Evolutionary conservation across 768 basidiomycete species (phyloP).

Genomic region (Leccinum longicurvipes): DNA sequence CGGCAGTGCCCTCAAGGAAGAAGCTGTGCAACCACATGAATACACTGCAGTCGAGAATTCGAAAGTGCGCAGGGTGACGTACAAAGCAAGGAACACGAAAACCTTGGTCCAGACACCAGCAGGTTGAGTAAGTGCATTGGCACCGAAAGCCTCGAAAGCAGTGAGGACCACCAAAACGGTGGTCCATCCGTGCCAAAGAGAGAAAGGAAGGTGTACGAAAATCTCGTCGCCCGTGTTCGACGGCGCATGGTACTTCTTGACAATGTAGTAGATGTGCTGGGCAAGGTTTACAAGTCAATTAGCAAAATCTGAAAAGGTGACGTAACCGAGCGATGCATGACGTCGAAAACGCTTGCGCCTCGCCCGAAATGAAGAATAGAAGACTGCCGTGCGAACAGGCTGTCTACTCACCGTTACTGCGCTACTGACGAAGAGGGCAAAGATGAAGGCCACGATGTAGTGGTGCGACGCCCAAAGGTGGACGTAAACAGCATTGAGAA

Average conservation of each 20-base stretch:
- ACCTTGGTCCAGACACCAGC: slow-evolving; percentile 92
- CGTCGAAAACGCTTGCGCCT: slow-evolving; percentile 3
- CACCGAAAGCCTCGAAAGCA: slow-evolving; percentile 87
- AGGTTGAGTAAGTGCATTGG: slow-evolving; percentile 56
- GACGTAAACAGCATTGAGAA: slow-evolving; percentile 88
- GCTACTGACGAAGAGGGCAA: slow-evolving; percentile 85
- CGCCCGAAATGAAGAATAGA: slow-evolving; percentile 15
- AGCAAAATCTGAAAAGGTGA: slow-evolving; percentile 6
- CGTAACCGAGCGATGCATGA: neutral
- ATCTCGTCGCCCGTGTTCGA: slow-evolving; percentile 71
- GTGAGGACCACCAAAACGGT: slow-evolving; percentile 80
- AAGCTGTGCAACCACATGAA: slow-evolving; percentile 44
- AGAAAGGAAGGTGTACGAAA: slow-evolving; percentile 95
- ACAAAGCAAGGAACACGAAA: slow-evolving; percentile 91
- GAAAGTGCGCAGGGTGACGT: slow-evolving; percentile 27
- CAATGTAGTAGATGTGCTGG: slow-evolving; percentile 89
- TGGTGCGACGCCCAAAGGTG: slow-evolving; percentile 79
- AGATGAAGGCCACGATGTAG: slow-evolving; percentile 80
- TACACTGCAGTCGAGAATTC: neutral
- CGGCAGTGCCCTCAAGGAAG: slow-evolving; percentile 90
- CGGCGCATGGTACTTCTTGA: slow-evolving; percentile 80
- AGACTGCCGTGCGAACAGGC: neutral
- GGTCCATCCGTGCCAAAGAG: slow-evolving; percentile 91
- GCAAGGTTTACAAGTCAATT: slow-evolving; percentile 10
- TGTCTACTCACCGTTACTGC: slow-evolving; percentile 43